phyloP scores from a whole-genome alignment of 305 asterid genomes.

The Rubia balearica region DNA sequence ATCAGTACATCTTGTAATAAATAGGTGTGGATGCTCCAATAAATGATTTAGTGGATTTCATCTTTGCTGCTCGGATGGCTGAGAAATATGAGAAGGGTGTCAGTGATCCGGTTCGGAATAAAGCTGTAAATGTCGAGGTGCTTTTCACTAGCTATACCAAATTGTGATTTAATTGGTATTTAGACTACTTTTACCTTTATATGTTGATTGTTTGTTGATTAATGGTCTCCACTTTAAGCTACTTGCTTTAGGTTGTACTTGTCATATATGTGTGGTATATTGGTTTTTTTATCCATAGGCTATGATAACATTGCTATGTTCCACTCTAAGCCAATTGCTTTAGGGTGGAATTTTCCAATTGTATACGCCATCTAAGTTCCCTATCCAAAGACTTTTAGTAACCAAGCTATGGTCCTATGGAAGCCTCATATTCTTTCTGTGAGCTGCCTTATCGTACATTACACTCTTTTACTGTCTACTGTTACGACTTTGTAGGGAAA shows the following conservation, averaged over 20 bases:
- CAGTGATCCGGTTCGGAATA: constrained; percentile 24
- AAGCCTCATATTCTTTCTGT: too few species aligned
- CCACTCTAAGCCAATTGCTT: not conserved
- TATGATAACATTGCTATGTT: not conserved
- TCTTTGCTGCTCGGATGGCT: constrained; percentile 78
- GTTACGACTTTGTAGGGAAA: constrained; percentile 38
- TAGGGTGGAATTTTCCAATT: too few species aligned
- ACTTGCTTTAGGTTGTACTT: constrained; percentile 1
- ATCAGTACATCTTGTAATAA: constrained; percentile 23
- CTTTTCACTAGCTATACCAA: constrained; percentile 3
- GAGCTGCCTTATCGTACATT: not conserved
- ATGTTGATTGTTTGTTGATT: not conserved
- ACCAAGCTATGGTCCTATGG: not conserved
- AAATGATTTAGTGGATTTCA: constrained; percentile 59
- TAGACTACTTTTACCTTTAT: not conserved
- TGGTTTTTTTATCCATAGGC: not conserved
- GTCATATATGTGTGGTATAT: not conserved
- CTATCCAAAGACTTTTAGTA: not conserved
- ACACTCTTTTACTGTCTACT: not conserved
- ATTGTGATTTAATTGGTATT: not conserved
- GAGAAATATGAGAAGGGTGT: constrained; percentile 48
- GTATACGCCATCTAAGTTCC: too few species aligned
- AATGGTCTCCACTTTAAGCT: not conserved
- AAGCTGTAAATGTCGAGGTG: constrained; percentile 47
- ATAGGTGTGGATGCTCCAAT: constrained; percentile 66